Base-by-base conservation (phyloP, 495 filamentous ascomycete species). In the Oleoguttula mirabilis region DNA sequence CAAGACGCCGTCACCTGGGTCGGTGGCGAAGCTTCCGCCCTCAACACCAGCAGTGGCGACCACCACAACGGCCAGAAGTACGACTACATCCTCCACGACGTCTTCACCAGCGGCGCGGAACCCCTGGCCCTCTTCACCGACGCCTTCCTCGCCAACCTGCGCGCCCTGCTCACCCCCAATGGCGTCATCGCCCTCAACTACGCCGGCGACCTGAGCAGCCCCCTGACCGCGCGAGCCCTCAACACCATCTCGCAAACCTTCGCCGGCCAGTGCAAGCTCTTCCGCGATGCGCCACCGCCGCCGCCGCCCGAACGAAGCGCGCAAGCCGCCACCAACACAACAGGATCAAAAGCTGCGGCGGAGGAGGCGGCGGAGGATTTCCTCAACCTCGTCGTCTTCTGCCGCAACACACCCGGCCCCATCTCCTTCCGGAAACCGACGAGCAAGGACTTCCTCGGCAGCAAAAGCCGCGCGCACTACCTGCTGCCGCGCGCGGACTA, bases 171-270 rank as follows among this genome's bases (percentile, higher is more conserved):
- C 25, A 81, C 74, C 41, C 69, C 77, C 0, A 69, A 82, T 41
- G 90, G 90, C 32, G 82, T 85, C 25, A 80, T 95, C 46, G 90
- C 88, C 16, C 90, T 98, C 50, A 98, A 98, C 64, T 98, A 94
- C 62, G 90, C 88, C n/a, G 90, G 87, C 31, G 88, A 96, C 57
- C 70, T 94, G 31, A 62, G 71, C 37, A 73, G 85, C 19, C 79
- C 79, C 35, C 58, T 54, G 19, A 70, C 74, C 32, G 43, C 32
- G 5, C 69, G 82, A 14, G 70, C 87, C 21, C 72, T 92, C 53
- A 70, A 74, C 49, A 88, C 81, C 20, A 83, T 86, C 54, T 65
- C 65, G 32, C 57, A 66, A 14, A 72, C 84, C 43, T 90, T 90
- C 66, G 36, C 45, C 23, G 48, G 41, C 27, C 71, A 70, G 12